Base-by-base conservation (phyloP, 2,329 filamentous ascomycete genomes). In the Byssochlamys sp. region DNA sequence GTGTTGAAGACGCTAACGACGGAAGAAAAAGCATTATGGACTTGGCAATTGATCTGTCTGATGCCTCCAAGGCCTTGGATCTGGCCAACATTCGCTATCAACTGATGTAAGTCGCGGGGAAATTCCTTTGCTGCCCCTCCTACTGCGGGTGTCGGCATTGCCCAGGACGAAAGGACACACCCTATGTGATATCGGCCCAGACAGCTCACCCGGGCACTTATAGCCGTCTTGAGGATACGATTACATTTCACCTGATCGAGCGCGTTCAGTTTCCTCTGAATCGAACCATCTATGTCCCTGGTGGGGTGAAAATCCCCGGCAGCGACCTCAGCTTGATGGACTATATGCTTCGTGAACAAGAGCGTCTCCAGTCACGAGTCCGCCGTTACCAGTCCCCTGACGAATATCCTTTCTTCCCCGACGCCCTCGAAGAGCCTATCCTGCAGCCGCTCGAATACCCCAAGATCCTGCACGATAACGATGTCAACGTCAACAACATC, bases 261-360 rank as follows among this genome's bases (percentile, higher is more conserved):
- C 87, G 94, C 48, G 92, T 92, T n/a, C 94, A 99, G 73, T 99
- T 97, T 74, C 90, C 92, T 3, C 82, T 95, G 63, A 97, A 96
- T 77, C 80, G 83, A 70, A 90, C 86, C 67, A 91, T 97, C 74
- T 99, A 99, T 77, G 74, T 78, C 11, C 83, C 90, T 6, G 88
- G 88, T 59, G 89, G 88, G n/a, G 81, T 97, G 52, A 78, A 83
- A 31, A 87, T 97, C 61, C 91, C 90, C 19, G 77, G 84, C 69
- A 83, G 80, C 71, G 71, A 83, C 55, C 82, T 94, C 57, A 91
- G 87, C 72, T 89, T 99, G 71, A 85, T 95, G 72, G 94, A 97
- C 80, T 99, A 92, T 88, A 88, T 96, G 71, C 85, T 97, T 28
- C 82, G 81, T 64, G 89, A 96, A 73, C 90, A 96, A 71, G 94